A percentile compares a stretch with the other conserved stretches of the same genome.
These are phyloP conservation scores for Aspergillus udagawae DNA, from an alignment of 2,329 filamentous ascomycete genomes.

Conservation along the genomic window DNA sequence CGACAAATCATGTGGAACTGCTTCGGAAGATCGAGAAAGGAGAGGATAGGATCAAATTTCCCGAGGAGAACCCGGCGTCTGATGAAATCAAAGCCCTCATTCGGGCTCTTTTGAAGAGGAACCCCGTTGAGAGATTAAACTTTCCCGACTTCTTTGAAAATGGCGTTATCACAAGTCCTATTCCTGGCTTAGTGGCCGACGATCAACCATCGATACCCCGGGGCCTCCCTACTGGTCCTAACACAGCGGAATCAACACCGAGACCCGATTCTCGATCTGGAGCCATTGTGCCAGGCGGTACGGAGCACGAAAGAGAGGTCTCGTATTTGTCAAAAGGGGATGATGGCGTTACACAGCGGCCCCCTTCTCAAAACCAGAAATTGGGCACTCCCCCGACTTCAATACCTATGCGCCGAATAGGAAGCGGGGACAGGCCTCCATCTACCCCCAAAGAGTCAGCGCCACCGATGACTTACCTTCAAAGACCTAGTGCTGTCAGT, in stretches of 20 bases:
- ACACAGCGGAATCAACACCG: conserved; percentile 7
- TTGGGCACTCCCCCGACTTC: conserved; percentile 26
- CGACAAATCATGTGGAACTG: conserved; percentile 90
- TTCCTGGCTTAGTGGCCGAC: conserved; percentile 76
- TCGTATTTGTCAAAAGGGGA: conserved; percentile 19
- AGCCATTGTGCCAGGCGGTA: conserved; percentile 10
- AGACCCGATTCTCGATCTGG: conserved; percentile 17
- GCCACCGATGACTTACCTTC: conserved; percentile 23
- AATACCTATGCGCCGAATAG: conserved; percentile 28
- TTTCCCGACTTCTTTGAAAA: conserved; percentile 84
- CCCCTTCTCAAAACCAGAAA: conserved; percentile 28
- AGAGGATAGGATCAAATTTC: conserved; percentile 81
- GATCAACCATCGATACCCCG: conserved; percentile 51
- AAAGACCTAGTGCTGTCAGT: conserved; percentile 31
- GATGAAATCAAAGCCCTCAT: conserved; percentile 77
- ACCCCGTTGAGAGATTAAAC: conserved; percentile 76
- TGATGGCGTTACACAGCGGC: conserved; percentile 33
- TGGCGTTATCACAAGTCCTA: conserved; percentile 66
- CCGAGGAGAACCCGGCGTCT: conserved; percentile 66
- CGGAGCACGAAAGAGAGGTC: conserved; percentile 20
- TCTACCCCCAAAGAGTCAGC: conserved; percentile 24
- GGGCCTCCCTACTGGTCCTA: conserved; percentile 16
- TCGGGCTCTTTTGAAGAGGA: conserved; percentile 75
- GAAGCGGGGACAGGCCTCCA: conserved; percentile 31
- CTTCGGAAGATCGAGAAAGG: conserved; percentile 86